A percentile compares a stretch with the other conserved stretches of the same genome.
These are phyloP conservation scores for Tricholomella constricta DNA, from an alignment of 768 basidiomycete species.

Conservation along the genomic window DNA sequence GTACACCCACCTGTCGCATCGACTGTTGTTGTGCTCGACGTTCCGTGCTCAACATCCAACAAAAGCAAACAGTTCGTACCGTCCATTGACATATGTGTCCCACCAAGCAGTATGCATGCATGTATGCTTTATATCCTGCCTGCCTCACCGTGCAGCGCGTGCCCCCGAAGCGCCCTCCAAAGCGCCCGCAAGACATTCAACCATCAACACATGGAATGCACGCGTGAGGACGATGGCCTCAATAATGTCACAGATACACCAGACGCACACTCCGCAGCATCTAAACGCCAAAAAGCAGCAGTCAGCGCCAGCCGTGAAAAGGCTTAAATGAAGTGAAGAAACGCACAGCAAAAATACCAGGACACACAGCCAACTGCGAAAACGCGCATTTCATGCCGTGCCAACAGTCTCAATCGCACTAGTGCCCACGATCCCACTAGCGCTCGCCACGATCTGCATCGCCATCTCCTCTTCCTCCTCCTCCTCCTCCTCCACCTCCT, in stretches of 20 bases:
- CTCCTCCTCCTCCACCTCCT: not conserved
- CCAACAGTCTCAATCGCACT: too few relatives aligned
- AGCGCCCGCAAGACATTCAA: not conserved
- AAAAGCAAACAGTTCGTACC: not conserved
- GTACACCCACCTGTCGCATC: not conserved
- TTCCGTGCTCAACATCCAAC: not conserved
- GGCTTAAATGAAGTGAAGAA: too few relatives aligned
- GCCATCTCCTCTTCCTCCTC: not conserved
- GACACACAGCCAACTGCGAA: too few relatives aligned
- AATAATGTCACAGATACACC: not conserved
- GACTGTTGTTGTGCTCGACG: not conserved
- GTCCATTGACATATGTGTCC: not conserved
- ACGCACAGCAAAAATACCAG: too few relatives aligned
- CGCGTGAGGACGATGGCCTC: not conserved
- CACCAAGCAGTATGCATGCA: too few relatives aligned
- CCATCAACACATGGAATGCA: not conserved
- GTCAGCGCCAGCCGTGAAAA: too few relatives aligned
- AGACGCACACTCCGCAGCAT: not conserved
- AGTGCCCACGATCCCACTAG: too few relatives aligned
- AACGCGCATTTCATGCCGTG: too few relatives aligned
- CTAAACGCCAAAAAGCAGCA: not conserved
- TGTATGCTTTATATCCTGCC: too few relatives aligned
- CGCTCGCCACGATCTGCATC: too few relatives aligned
- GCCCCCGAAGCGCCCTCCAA: too few relatives aligned
- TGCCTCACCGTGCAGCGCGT: too few relatives aligned